A percentile compares a stretch with the other conserved stretches of the same genome.
Conservation (phyloP, 192 early-diverging fungal genomes). For the Jimgerdemannia flammicorona region DNA sequence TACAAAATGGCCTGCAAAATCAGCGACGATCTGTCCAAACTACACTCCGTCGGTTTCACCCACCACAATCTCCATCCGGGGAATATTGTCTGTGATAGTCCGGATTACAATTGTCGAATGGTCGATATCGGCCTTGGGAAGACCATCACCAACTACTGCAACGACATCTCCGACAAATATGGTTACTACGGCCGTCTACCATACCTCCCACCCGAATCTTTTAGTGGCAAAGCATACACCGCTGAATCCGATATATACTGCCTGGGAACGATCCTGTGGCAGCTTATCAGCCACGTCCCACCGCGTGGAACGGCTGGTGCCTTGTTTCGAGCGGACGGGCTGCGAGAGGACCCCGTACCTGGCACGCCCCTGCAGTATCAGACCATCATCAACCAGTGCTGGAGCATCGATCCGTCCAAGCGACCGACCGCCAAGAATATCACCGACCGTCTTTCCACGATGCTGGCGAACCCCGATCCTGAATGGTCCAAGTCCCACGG, state of each 20-base stretch:
- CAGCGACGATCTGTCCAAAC: not conserved
- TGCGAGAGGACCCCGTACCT: slow-evolving; percentile 31
- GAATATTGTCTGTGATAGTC: not conserved
- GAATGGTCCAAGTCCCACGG: not conserved
- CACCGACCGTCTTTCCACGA: slow-evolving; percentile 4
- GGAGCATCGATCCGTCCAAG: slow-evolving; percentile 29
- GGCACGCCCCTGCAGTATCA: slow-evolving; percentile 33
- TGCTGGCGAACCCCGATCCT: not conserved
- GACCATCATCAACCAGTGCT: slow-evolving; percentile 32
- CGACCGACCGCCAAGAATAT: slow-evolving; percentile 36
- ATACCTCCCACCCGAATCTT: not conserved
- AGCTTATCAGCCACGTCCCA: not conserved
- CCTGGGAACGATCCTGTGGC: not conserved
- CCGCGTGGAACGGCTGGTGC: not conserved
- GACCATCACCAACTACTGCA: not conserved
- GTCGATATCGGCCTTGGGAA: not conserved
- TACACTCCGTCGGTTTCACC: not conserved
- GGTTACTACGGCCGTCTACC: not conserved
- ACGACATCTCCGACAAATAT: not conserved
- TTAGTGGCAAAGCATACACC: not conserved
- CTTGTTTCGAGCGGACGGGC: slow-evolving; percentile 10
- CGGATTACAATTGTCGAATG: not conserved
- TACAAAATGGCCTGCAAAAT: not conserved
- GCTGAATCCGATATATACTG: not conserved
- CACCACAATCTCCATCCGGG: not conserved